Evolutionary conservation across 1,284 basidiomycete species (phyloP).

Genomic region (Volvariella volvacea): DNA sequence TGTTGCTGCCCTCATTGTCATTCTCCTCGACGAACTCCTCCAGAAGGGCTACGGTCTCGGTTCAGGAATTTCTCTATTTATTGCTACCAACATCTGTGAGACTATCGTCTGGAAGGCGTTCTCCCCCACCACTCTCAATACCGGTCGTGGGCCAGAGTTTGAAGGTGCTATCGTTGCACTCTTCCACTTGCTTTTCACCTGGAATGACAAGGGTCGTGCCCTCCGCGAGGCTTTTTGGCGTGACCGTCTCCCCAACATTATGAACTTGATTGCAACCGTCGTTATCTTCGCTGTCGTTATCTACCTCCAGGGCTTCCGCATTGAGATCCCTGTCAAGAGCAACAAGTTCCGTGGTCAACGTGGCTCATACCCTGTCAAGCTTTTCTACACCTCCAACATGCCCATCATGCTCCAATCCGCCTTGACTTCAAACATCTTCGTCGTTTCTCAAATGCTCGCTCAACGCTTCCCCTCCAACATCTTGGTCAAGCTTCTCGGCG

Average conservation of each 20-base stretch:
- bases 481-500: constrained; percentile 84
- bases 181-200: constrained; percentile 97
- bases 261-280: constrained; percentile 94
- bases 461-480: constrained; percentile 89
- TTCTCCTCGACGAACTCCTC: constrained; percentile 96
- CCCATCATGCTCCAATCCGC: constrained; percentile 99
- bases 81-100: constrained; percentile 99
- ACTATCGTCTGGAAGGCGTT: constrained; percentile 99
- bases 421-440: constrained; percentile 91
- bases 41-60: constrained; percentile 99
- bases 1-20: constrained; percentile 92
- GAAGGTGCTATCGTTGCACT: constrained; percentile 95
- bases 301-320: constrained; percentile 97
- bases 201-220: constrained; percentile 97
- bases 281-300: constrained; percentile 93
- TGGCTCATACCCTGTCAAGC: constrained; percentile 93
- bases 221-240: constrained; percentile 98
- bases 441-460: constrained; percentile 94
- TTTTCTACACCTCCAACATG: constrained; percentile 99
- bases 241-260: constrained; percentile 94
- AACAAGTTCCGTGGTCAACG: constrained; percentile 95
- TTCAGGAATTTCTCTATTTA: constrained; percentile 97
- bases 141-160: constrained; percentile 96
- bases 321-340: constrained; percentile 98
- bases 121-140: constrained; percentile 97